These are phyloP conservation scores for Calonectria pauciramosa DNA, from an alignment of 2,329 filamentous ascomycete genomes.

Conservation along the genomic window DNA sequence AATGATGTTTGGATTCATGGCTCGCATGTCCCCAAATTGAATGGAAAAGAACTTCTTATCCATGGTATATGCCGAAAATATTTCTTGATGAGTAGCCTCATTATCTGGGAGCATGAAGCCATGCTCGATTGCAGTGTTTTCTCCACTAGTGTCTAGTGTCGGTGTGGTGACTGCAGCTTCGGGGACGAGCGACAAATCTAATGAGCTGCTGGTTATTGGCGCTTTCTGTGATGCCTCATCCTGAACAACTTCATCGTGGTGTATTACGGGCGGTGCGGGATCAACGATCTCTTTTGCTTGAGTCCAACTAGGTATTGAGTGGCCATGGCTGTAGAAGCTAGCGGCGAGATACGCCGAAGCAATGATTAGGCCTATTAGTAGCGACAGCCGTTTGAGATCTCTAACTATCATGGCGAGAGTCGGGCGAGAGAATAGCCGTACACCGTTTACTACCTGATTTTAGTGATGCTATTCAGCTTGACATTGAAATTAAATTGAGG, in stretches of 20 bases:
- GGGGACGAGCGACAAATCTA: neutral
- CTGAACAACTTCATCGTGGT: neutral
- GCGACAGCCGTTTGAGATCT: conserved; percentile 49
- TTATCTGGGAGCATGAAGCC: conserved; percentile 14
- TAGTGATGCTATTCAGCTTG: neutral
- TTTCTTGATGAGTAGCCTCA: conserved; percentile 48
- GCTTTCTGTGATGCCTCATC: neutral
- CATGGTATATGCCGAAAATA: conserved; percentile 62
- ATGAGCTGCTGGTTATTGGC: neutral
- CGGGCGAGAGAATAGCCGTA: neutral
- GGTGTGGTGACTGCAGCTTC: neutral
- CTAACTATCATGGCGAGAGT: conserved; percentile 48
- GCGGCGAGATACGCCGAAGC: conserved; percentile 48
- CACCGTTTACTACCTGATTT: neutral
- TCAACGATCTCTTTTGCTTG: conserved; percentile 27
- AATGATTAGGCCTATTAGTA: conserved; percentile 48
- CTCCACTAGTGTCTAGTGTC: neutral
- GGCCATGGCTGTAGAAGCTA: conserved; percentile 31
- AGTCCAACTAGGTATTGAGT: conserved; percentile 1
- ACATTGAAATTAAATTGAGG: neutral
- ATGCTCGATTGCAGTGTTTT: neutral
- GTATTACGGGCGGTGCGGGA: conserved; percentile 11
- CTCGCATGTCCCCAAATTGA: conserved; percentile 56
- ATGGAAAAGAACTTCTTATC: conserved; percentile 64
- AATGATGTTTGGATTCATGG: conserved; percentile 70